Evolutionary conservation across 1,284 basidiomycete genomes (phyloP), one percentile per base, ranked within the genome.

Genomic region (Cutaneotrichosporon curvatum): DNA sequence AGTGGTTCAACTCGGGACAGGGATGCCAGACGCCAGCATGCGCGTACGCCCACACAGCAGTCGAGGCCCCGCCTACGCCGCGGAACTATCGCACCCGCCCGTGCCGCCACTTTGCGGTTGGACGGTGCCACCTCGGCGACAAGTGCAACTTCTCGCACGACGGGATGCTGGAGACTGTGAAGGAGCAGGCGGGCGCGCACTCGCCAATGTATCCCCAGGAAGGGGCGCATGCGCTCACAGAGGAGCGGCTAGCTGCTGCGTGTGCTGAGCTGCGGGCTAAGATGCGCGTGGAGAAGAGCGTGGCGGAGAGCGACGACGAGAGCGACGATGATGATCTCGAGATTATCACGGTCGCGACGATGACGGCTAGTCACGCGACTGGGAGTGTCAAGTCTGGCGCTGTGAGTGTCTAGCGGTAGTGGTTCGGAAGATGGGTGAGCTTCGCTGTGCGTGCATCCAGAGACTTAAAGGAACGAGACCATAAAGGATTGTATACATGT

Each of bases 121-220:
- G 63, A 1, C 50, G 55, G 32, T 72, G 70, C 53, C 51, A 46
- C 3, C 57, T 65, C 11, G 70, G 69, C 31, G 64, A 69, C 28
- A 50, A 58, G 9, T 72, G 70, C 46, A 64, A 68, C 49, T 72
- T 71, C 40, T 67, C 68, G 0, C 70, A 72, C 47, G 64, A 66
- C 10, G 5, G n/a, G n/a, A n/a, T n/a, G n/a, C n/a, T n/a, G n/a
- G n/a, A n/a, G n/a, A n/a, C n/a, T n/a, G n/a, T 28, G 25, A 28
- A 28, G 25, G 12, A 28, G 25, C 25, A 28, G 25, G 25, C 25
- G 12, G 7, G 25, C 25, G 25, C 25, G 25, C n/a, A 28, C 25
- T 28, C 12, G 25, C 8, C 7, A 7, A 28, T 7, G 25, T 28
- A 28, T 12, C 8, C 25, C 25, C 12, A 18, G 8, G 39, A 40